A percentile compares a stretch with the other conserved stretches of the same genome.
Conservation (phyloP, 495 filamentous ascomycete species). For the Pyrenula aspistea region DNA sequence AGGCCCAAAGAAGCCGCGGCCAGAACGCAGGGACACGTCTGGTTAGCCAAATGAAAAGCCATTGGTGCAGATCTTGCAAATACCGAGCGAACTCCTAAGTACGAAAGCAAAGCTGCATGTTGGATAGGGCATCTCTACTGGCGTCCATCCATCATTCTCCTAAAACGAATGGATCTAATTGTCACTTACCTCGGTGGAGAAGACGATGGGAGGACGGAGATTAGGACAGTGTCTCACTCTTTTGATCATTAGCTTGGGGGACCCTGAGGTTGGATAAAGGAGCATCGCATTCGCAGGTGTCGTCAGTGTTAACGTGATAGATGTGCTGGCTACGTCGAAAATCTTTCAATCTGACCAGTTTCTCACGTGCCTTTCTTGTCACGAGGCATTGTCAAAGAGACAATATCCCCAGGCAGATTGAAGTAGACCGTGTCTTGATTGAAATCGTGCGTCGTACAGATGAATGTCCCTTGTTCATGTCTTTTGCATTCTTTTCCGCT, state of each 20-base stretch:
- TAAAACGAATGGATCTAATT: background rate
- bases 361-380: background rate
- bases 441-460: too few species aligned
- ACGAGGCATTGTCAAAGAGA: background rate
- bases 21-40: constrained; percentile 19
- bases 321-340: background rate
- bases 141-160: background rate
- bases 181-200: background rate
- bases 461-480: too few species aligned
- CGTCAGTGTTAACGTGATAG: background rate
- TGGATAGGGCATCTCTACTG: background rate
- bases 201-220: background rate
- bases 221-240: background rate
- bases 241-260: background rate
- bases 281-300: background rate
- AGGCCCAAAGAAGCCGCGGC: constrained; percentile 35
- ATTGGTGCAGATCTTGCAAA: background rate
- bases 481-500: too few species aligned
- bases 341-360: background rate
- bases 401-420: background rate
- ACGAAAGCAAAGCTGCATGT: background rate
- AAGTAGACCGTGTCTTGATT: too few species aligned
- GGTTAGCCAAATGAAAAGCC: background rate
- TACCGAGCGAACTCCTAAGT: background rate
- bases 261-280: background rate